A percentile compares a stretch with the other conserved stretches of the same genome.
Conservation (phyloP, 2,329 filamentous ascomycete genomes). For the Penicillium sp. region DNA sequence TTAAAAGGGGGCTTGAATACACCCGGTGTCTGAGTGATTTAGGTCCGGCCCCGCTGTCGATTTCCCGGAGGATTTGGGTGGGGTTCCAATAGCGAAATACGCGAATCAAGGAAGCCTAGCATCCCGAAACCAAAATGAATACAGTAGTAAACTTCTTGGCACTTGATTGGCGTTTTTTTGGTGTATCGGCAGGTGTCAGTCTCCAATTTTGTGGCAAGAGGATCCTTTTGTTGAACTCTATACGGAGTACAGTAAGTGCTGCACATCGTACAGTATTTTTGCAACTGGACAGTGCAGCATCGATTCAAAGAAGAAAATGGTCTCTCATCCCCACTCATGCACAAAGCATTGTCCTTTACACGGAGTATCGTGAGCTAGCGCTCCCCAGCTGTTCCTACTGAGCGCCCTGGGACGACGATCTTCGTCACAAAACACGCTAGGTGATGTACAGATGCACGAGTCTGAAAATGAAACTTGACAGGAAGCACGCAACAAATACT, state of each 20-base stretch:
- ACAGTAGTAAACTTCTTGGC: not conserved
- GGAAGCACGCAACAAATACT: too few relatives aligned
- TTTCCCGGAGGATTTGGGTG: not conserved
- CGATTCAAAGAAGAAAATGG: not conserved
- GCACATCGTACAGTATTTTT: not conserved
- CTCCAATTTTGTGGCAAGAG: not conserved
- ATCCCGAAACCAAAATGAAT: not conserved
- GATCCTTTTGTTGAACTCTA: not conserved
- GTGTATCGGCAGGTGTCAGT: not conserved
- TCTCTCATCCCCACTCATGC: not conserved
- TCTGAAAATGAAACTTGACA: too few relatives aligned
- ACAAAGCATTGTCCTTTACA: not conserved
- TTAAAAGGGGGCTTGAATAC: not conserved
- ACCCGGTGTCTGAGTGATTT: not conserved
- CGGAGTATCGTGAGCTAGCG: not conserved
- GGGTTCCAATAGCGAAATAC: not conserved
- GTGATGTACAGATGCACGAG: too few relatives aligned
- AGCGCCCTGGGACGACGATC: not conserved
- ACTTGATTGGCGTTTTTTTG: not conserved
- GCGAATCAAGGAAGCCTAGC: not conserved
- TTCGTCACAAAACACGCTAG: not conserved
- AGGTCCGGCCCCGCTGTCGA: not conserved
- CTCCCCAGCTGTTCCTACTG: not conserved
- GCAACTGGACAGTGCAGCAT: not conserved
- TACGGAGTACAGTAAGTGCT: too few relatives aligned